phyloP scores from a whole-genome alignment of 2,329 filamentous ascomycete genomes.

The Elsinoe fawcettii region DNA sequence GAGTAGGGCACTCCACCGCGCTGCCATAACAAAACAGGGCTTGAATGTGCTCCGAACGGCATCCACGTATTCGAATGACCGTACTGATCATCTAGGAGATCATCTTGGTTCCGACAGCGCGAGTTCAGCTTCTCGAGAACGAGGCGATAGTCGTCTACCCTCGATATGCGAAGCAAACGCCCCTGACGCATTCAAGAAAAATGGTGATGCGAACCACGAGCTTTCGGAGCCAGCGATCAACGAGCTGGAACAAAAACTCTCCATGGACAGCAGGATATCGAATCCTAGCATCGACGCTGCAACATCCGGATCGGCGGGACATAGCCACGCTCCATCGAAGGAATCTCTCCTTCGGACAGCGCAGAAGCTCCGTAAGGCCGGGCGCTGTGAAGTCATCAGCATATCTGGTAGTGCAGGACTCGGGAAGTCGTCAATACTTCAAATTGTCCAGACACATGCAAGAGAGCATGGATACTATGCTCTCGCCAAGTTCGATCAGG shows the following conservation, averaged over 20 bases:
- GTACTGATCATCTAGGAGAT: conserved; percentile 25
- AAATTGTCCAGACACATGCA: conserved; percentile 49
- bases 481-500: conserved; percentile 52
- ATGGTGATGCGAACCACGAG: conserved; percentile 5
- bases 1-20: conserved; percentile 47
- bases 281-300: conserved; percentile 10
- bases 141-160: neutral
- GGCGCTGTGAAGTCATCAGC: conserved; percentile 53
- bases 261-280: conserved; percentile 18
- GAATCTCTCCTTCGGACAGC: conserved; percentile 31
- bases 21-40: conserved; percentile 32
- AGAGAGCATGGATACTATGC: conserved; percentile 54
- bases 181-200: neutral
- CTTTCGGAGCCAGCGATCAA: neutral
- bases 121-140: conserved; percentile 14
- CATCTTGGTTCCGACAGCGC: conserved; percentile 43
- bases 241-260: conserved; percentile 16
- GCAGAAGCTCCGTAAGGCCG: conserved; percentile 44
- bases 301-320: neutral
- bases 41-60: conserved; percentile 45
- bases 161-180: conserved; percentile 8
- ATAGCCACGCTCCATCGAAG: conserved; percentile 12
- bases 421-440: conserved; percentile 54
- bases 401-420: conserved; percentile 51
- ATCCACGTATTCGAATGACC: conserved; percentile 26